Evolutionary conservation across 2,329 filamentous ascomycete genomes (phyloP).

Genomic region (Chaetomium sp.): DNA sequence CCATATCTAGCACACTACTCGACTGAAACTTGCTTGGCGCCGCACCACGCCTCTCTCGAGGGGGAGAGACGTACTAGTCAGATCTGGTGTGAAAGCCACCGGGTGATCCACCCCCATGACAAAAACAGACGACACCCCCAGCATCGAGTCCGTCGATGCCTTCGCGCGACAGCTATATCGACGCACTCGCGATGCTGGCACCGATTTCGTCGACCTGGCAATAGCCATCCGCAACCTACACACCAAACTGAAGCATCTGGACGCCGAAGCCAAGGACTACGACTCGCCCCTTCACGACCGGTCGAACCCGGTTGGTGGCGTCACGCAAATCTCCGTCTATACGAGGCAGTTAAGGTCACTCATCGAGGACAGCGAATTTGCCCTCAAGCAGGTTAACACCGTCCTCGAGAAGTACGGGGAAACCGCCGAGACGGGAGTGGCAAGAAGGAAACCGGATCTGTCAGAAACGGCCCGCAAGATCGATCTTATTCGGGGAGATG

Average conservation of each 20-base stretch:
- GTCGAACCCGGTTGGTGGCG: constrained; percentile 32
- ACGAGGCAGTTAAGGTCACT: constrained; percentile 54
- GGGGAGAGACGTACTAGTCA: not conserved
- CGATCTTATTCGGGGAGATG: constrained; percentile 48
- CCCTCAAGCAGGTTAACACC: constrained; percentile 57
- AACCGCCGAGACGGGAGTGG: constrained; percentile 27
- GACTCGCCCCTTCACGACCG: constrained; percentile 56
- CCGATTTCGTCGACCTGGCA: constrained; percentile 54
- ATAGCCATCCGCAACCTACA: constrained; percentile 56
- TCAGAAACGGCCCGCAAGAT: constrained; percentile 42
- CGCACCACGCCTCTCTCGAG: not conserved
- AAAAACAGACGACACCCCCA: constrained; percentile 41
- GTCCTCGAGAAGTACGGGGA: constrained; percentile 52
- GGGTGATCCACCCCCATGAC: constrained; percentile 36
- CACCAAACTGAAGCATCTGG: constrained; percentile 59
- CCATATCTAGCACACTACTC: not conserved
- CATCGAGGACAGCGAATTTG: constrained; percentile 57
- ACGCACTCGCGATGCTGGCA: constrained; percentile 52
- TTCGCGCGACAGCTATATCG: constrained; percentile 59
- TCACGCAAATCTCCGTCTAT: constrained; percentile 46
- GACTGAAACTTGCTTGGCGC: not conserved
- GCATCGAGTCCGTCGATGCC: constrained; percentile 59
- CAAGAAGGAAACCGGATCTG: constrained; percentile 30
- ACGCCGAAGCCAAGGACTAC: constrained; percentile 58
- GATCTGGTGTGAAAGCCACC: constrained; percentile 6